Evolutionary conservation across 257 asterid genomes (phyloP), one percentile per base, ranked within the genome.

Genomic region (Forsythia suspensa): DNA sequence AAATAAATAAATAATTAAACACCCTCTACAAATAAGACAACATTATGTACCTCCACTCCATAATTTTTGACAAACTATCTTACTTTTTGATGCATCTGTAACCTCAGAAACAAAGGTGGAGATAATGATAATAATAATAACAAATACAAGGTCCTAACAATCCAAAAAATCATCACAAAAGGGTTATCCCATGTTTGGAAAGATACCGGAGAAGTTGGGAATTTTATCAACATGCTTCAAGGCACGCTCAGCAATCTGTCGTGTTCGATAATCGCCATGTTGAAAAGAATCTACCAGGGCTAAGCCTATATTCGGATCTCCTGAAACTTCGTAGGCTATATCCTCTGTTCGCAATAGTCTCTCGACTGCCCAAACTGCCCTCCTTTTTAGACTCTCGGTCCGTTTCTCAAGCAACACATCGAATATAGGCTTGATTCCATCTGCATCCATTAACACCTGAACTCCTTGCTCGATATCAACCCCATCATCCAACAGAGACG

Each of bases 211-310:
- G 83, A 96, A 96, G 83, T 91, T 92, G 0, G 99, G 98, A 46
- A 96, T 92, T 83, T 83, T 92, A 77, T 96, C 98, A 1, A 96
- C 90, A 34, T 89, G 99, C 86, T 81, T 89, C 77, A 96, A 75
- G 5, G 99, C 99, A 5, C 87, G 92, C 89, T 96, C 99, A 0
- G 98, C 99, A 18, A 92, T 89, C 87, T 93, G 98, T 12, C 95
- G 86, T 13, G 99, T 96, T 73, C 91, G 85, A 80, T 85, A 86
- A 80, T 96, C 99, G 8, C 94, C 99, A 39, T 91, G 91, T 74
- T 94, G 98, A 76, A 92, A 96, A 78, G 98, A 92, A 79, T 96
- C 98, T 8, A 96, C 98, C 0, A 96, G 90, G 5, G 99, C 96
- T 24, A 97, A 93, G 80, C 93, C 85, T 42, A 90, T 85, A 72